Evolutionary conservation across 2,329 filamentous ascomycete species (phyloP).

Genomic region (Knoxdaviesia proteae): DNA sequence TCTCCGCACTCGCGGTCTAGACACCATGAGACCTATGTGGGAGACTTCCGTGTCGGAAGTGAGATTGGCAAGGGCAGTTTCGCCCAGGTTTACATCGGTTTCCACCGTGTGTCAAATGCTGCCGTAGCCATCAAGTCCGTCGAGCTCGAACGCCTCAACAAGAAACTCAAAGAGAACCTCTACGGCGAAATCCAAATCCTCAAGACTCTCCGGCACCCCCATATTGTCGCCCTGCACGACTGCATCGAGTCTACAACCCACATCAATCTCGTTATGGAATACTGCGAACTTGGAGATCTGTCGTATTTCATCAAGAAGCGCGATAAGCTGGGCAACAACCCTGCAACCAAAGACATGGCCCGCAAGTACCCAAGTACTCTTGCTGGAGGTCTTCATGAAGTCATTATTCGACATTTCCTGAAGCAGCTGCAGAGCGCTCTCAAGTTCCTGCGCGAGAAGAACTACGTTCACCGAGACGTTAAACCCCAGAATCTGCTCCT

Average conservation of each 20-base stretch:
- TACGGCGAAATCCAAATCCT: constrained; percentile 91
- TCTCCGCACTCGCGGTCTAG: constrained; percentile 1
- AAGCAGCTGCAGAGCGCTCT: constrained; percentile 88
- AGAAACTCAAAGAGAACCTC: constrained; percentile 90
- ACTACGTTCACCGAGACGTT: constrained; percentile 89
- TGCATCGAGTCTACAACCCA: constrained; percentile 72
- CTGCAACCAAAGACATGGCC: constrained; percentile 74
- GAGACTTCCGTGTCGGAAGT: constrained; percentile 62
- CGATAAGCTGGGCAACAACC: constrained; percentile 57
- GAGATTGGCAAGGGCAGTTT: constrained; percentile 97
- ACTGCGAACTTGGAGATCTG: constrained; percentile 84
- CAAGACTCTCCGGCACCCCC: constrained; percentile 79
- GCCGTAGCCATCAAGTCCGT: constrained; percentile 94
- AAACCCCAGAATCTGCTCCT: constrained; percentile 93
- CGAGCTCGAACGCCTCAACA: constrained; percentile 73
- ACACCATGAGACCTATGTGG: constrained; percentile 19
- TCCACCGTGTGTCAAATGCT: constrained; percentile 32
- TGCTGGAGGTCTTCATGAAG: constrained; percentile 79
- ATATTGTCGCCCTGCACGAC: constrained; percentile 91
- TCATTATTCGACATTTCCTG: constrained; percentile 87
- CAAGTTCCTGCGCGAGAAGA: constrained; percentile 64
- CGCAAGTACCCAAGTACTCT: constrained; percentile 74
- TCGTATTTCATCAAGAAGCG: constrained; percentile 94
- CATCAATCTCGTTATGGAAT: constrained; percentile 97
- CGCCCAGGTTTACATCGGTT: constrained; percentile 78